These are phyloP conservation scores for Esteya vermicola DNA, from an alignment of 2,329 filamentous ascomycete genomes.

Conservation along the genomic window DNA sequence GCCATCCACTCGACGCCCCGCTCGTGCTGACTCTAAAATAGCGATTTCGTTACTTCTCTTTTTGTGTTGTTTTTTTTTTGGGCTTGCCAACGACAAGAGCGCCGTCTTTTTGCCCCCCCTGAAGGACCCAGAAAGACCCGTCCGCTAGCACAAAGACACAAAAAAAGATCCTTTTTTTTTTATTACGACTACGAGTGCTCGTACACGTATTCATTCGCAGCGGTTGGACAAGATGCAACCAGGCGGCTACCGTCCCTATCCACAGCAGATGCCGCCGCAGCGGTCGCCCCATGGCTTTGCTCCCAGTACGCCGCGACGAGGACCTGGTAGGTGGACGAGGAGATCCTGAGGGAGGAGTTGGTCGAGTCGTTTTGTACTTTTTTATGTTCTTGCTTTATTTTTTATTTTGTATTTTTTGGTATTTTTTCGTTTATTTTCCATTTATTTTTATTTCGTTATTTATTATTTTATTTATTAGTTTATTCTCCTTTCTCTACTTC, in stretches of 20 bases:
- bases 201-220: too few species aligned
- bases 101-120: too few species aligned
- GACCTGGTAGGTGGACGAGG: conserved; percentile 16
- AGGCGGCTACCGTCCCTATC: conserved; percentile 36
- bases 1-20: conserved; percentile 2
- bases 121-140: too few species aligned
- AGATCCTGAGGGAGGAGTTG: neutral
- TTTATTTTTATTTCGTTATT: conserved; percentile 1
- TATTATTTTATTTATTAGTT: neutral
- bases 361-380: neutral
- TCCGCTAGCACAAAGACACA: too few species aligned
- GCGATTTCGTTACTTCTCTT: too few species aligned
- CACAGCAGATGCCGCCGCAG: conserved; percentile 34
- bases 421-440: neutral
- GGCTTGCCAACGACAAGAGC: too few species aligned
- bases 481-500: neutral
- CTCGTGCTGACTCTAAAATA: too few species aligned
- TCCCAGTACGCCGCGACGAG: conserved; percentile 29
- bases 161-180: too few species aligned
- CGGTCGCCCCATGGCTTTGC: conserved; percentile 23
- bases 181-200: too few species aligned
- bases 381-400: neutral
- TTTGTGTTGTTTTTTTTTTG: too few species aligned
- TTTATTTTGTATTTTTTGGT: conserved; percentile 2
- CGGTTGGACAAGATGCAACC: conserved; percentile 31